A percentile compares a stretch with the other conserved stretches of the same genome.
Conservation (phyloP, 75 land plant genomes). For the Selaginella moellendorffii region DNA sequence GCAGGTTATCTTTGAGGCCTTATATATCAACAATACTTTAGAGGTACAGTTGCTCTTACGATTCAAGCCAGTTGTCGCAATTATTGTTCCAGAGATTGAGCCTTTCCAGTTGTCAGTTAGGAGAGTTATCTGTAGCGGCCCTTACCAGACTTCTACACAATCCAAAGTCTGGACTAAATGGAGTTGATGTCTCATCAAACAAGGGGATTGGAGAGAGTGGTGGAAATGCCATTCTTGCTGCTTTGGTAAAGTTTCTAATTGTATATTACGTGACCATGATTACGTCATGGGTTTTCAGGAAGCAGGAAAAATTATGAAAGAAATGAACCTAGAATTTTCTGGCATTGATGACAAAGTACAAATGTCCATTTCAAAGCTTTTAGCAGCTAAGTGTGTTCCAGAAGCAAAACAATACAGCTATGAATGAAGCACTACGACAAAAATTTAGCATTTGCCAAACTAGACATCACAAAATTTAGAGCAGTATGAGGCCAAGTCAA, state of each 20-base stretch:
- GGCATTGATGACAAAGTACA: conserved; percentile 17
- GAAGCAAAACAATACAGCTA: not conserved
- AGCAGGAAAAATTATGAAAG: conserved; percentile 17
- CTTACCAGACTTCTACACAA: conserved; percentile 16
- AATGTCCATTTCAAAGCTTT: conserved; percentile 5
- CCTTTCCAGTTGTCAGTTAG: conserved; percentile 15
- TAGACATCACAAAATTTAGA: too few relatives aligned
- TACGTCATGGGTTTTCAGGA: conserved; percentile 5
- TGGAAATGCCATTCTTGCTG: conserved; percentile 5
- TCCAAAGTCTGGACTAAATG: conserved; percentile 14
- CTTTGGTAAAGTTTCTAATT: conserved; percentile 4
- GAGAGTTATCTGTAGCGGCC: conserved; percentile 7
- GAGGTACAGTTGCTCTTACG: conserved; percentile 1
- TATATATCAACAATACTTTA: conserved; percentile 15
- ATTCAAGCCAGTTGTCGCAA: not conserved
- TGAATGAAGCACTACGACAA: too few relatives aligned
- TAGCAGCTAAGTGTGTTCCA: conserved; percentile 8
- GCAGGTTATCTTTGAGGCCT: conserved; percentile 19
- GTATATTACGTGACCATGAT: not conserved
- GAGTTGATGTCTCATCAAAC: conserved; percentile 21
- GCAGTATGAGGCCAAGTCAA: too few relatives aligned
- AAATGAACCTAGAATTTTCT: conserved; percentile 13
- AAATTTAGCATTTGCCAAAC: too few relatives aligned
- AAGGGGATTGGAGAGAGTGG: conserved; percentile 17
- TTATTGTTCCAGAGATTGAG: conserved; percentile 17